Base-by-base conservation (phyloP, 768 basidiomycete genomes). In the Hypholoma fasciculare region DNA sequence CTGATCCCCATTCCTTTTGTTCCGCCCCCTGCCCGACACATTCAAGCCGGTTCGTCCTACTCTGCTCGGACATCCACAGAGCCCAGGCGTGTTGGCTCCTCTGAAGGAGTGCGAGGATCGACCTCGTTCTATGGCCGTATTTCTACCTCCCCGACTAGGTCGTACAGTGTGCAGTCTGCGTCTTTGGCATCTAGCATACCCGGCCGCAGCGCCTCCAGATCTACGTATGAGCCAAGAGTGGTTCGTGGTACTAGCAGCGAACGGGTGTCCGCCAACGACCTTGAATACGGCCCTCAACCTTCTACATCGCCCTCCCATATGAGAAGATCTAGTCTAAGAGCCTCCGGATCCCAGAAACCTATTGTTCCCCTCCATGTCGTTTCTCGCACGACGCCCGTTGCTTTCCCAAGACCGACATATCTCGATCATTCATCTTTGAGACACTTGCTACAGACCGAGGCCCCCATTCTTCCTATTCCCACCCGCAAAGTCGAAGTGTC, bases 341-440 rank as follows among this genome's bases (percentile, higher is more conserved):
- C 65, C 0, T 59, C 65, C 51, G 64, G 62, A 55, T 34, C 75
- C 74, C 60, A 62, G 68, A 61, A 68, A 66, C 58, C 50, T 58
- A 60, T 69, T 60, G 61, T 70, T 60, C 66, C 66, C 59, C 56
- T 71, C 70, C 58, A 67, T 66, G 47, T 71, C 62, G 26, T 67
- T 61, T 26, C 69, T 75, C 37, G 67, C 71, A 38, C 70, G 65
- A 49, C 61, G 69, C 47, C 70, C 69, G 56, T 73, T 64, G 36
- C 73, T 75, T 53, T 93, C 88, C 70, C 83, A 48, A 83, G 86
- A 17, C 92, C 92, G 1, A 73, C 84, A 0, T 94, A 94, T 70
- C 80, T 94, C 54, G 88, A 90, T 43, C 80, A 90, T 69, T 90
- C 90, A 2, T 82, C 89, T 1, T 74, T 94, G 56, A 85, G 88